Percentiles rank a stretch among this genome's conserved stretches.
phyloP scores from a whole-genome alignment of 495 filamentous ascomycete species.

The Aspergillus sparsus region DNA sequence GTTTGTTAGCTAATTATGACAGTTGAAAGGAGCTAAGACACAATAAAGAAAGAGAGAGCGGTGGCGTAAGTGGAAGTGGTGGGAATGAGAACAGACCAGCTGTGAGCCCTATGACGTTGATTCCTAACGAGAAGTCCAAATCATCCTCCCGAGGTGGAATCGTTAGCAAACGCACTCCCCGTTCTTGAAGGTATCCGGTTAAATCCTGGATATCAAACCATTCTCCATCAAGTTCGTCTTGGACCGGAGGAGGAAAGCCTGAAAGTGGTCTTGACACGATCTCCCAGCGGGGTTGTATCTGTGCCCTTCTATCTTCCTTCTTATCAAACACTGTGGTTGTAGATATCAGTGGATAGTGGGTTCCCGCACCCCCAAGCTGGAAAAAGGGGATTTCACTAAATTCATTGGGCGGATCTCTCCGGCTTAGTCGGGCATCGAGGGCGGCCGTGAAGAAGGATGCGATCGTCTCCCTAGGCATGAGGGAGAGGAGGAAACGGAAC shows the following conservation, averaged over 20 bases:
- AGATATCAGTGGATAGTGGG: not conserved
- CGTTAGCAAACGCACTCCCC: not conserved
- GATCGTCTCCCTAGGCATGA: not conserved
- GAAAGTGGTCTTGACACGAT: not conserved
- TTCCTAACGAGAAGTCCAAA: not conserved
- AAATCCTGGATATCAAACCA: conserved; percentile 12
- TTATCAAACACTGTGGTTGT: no score
- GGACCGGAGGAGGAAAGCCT: not conserved
- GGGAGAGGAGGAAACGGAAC: not conserved
- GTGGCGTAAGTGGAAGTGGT: not conserved
- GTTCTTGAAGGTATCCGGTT: conserved; percentile 4
- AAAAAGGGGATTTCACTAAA: conserved; percentile 4
- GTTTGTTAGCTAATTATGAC: not conserved
- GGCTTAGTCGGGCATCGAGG: not conserved
- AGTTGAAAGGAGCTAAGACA: not conserved
- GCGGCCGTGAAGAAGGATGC: not conserved
- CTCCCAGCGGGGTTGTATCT: not conserved
- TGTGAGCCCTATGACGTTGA: not conserved
- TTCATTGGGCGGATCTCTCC: not conserved
- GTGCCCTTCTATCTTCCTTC: not conserved
- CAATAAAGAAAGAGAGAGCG: not conserved
- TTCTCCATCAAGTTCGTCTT: not conserved
- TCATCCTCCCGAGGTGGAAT: not conserved
- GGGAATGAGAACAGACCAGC: not conserved
- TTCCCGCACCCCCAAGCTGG: conserved; percentile 6